A percentile compares a stretch with the other conserved stretches of the same genome.
Conservation (phyloP, 139 green algal species). For the Chlorella sp. region DNA sequence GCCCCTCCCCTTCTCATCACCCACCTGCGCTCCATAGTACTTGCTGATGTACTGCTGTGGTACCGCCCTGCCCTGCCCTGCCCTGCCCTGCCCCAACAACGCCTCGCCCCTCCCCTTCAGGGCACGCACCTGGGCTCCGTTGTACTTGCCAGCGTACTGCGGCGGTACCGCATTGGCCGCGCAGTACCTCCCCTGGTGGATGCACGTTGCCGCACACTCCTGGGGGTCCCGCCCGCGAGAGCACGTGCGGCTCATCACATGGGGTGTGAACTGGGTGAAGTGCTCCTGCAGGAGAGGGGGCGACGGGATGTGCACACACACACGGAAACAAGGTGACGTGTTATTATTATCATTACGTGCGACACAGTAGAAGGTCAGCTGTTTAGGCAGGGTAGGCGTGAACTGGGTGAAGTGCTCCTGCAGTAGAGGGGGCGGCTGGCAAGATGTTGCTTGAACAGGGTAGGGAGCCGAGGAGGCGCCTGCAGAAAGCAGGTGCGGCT, state of each 20-base stretch:
- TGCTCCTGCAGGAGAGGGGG: not conserved
- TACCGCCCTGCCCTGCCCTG: not conserved
- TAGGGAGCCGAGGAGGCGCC: too few relatives aligned
- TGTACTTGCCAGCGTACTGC: not conserved
- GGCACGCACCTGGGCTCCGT: constrained; percentile 17
- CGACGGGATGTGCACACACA: not conserved
- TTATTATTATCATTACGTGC: too few relatives aligned
- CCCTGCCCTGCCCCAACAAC: too few relatives aligned
- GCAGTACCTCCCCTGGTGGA: constrained; percentile 51
- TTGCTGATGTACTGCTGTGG: not conserved
- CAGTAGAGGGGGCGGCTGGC: too few relatives aligned
- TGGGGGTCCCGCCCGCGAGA: constrained; percentile 6
- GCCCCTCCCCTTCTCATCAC: too few relatives aligned
- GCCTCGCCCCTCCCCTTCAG: too few relatives aligned
- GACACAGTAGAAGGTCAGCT: too few relatives aligned
- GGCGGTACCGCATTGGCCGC: not conserved
- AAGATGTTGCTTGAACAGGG: too few relatives aligned
- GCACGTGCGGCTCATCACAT: constrained; percentile 76
- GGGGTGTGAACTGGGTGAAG: constrained; percentile 48
- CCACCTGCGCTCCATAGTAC: not conserved
- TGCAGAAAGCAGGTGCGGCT: constrained; percentile 63
- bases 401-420: too few relatives aligned
- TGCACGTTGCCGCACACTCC: constrained; percentile 66
- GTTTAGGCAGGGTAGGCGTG: too few relatives aligned
- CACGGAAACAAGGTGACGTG: too few relatives aligned